Percentiles rank a stretch among this genome's conserved stretches.
Conservation (phyloP, 2,329 filamentous ascomycete species). For the Neofusicoccum kwambonambiense region DNA sequence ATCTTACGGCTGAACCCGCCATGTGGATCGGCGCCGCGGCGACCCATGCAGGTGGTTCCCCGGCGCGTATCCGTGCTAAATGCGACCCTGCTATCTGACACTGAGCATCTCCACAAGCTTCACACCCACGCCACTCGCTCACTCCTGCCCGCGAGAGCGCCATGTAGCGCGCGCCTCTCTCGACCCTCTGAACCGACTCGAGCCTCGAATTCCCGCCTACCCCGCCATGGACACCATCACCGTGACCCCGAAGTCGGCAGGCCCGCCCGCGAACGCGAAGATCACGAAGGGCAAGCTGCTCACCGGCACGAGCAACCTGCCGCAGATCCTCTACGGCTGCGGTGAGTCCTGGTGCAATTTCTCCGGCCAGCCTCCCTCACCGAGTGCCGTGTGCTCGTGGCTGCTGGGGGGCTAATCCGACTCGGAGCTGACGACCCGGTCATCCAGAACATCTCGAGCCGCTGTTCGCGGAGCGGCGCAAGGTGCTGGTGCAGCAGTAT, state of each 20-base stretch:
- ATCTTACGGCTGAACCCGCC: constrained; percentile 7
- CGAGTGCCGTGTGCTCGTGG: neutral
- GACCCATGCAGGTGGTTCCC: constrained; percentile 15
- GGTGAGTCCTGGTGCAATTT: constrained; percentile 26
- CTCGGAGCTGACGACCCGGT: neutral
- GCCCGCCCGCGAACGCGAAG: constrained; percentile 21
- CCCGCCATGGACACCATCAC: constrained; percentile 34
- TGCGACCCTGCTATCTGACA: constrained; percentile 15
- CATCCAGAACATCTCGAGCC: constrained; percentile 67
- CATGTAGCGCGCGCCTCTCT: constrained; percentile 16
- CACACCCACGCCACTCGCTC: neutral
- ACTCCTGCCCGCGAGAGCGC: neutral
- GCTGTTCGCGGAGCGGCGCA: constrained; percentile 66
- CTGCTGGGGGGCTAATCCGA: neutral
- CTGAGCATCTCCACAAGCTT: neutral
- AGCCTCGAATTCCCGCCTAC: neutral
- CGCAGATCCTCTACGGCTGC: constrained; percentile 44
- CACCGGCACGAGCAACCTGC: constrained; percentile 36
- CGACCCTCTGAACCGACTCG: neutral
- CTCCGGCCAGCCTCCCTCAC: neutral
- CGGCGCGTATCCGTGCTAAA: constrained; percentile 8
- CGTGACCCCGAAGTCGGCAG: constrained; percentile 39
- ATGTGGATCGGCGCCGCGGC: constrained; percentile 8
- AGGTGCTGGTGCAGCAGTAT: constrained; percentile 69
- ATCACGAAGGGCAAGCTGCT: constrained; percentile 41